Evolutionary conservation across 176 grass and related monocot species (phyloP).

Genomic region (Avena insularis): DNA sequence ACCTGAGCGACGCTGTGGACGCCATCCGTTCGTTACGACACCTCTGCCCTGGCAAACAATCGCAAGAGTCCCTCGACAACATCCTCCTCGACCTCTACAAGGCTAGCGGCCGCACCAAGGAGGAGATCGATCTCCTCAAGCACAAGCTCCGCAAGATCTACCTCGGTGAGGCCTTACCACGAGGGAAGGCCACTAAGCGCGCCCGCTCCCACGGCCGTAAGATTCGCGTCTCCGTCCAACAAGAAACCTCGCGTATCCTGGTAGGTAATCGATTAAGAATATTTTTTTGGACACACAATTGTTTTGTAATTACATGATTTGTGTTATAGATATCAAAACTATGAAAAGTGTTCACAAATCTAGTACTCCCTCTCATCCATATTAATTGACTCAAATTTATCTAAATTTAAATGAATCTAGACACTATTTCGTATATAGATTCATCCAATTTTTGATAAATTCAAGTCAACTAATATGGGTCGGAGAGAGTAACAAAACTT

Average conservation of each 20-base stretch:
- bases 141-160: slow-evolving; percentile 84
- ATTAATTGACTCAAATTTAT: too few relatives aligned
- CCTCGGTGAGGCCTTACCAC: slow-evolving; percentile 74
- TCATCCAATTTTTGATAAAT: too few relatives aligned
- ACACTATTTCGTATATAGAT: too few relatives aligned
- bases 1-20: slow-evolving; percentile 67
- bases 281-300: neutral
- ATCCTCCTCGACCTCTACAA: slow-evolving; percentile 80
- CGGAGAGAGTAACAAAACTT: neutral
- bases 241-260: slow-evolving; percentile 79
- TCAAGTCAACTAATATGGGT: too few relatives aligned
- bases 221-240: slow-evolving; percentile 84
- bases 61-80: slow-evolving; percentile 82
- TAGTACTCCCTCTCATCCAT: neutral
- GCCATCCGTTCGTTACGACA: slow-evolving; percentile 72
- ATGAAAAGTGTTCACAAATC: neutral
- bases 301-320: neutral
- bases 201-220: slow-evolving; percentile 85
- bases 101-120: slow-evolving; percentile 71
- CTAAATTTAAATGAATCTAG: too few relatives aligned
- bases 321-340: neutral
- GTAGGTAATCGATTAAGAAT: neutral
- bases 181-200: slow-evolving; percentile 63
- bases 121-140: slow-evolving; percentile 91
- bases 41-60: slow-evolving; percentile 68